phyloP scores from a whole-genome alignment of 495 filamentous ascomycete genomes.

The Lepraria neglecta region DNA sequence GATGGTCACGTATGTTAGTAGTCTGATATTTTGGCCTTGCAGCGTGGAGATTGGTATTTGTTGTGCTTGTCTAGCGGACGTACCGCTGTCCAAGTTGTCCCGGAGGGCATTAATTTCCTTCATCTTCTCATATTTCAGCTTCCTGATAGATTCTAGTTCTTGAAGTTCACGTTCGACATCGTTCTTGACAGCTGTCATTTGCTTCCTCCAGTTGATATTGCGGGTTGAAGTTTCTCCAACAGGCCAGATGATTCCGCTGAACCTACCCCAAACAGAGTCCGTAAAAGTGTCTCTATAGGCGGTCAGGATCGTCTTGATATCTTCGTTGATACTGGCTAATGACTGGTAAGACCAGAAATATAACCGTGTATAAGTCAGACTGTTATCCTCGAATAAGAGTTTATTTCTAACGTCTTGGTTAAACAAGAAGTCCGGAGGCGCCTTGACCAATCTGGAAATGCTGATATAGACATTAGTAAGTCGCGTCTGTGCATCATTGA shows the following conservation, averaged over 20 bases:
- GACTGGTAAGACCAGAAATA: slow-evolving; percentile 56
- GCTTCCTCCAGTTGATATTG: slow-evolving; percentile 29
- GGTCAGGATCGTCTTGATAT: slow-evolving; percentile 46
- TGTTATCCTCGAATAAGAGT: slow-evolving; percentile 50
- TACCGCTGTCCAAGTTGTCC: slow-evolving; percentile 42
- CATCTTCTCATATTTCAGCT: slow-evolving; percentile 27
- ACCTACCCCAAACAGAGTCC: slow-evolving; percentile 45
- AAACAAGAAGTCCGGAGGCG: slow-evolving; percentile 51
- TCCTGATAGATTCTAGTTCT: slow-evolving; percentile 22
- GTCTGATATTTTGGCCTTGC: slow-evolving; percentile 42
- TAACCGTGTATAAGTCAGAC: slow-evolving; percentile 48
- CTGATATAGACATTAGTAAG: slow-evolving; percentile 40
- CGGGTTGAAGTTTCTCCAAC: slow-evolving; percentile 26
- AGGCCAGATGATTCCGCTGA: slow-evolving; percentile 42
- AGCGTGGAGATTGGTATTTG: slow-evolving; percentile 35
- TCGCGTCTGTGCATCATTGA: slow-evolving; percentile 45
- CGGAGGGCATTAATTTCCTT: slow-evolving; percentile 35
- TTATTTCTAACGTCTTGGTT: slow-evolving; percentile 41
- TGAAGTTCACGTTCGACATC: slow-evolving; percentile 27
- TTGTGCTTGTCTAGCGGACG: slow-evolving; percentile 35
- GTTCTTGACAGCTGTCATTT: slow-evolving; percentile 25
- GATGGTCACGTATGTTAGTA: slow-evolving; percentile 41
- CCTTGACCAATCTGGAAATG: slow-evolving; percentile 45
- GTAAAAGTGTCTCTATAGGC: slow-evolving; percentile 46
- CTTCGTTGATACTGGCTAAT: slow-evolving; percentile 48